Percentiles rank a stretch among this genome's conserved stretches.
Conservation (phyloP, 306 rosid species). For the Benincasa hispida region DNA sequence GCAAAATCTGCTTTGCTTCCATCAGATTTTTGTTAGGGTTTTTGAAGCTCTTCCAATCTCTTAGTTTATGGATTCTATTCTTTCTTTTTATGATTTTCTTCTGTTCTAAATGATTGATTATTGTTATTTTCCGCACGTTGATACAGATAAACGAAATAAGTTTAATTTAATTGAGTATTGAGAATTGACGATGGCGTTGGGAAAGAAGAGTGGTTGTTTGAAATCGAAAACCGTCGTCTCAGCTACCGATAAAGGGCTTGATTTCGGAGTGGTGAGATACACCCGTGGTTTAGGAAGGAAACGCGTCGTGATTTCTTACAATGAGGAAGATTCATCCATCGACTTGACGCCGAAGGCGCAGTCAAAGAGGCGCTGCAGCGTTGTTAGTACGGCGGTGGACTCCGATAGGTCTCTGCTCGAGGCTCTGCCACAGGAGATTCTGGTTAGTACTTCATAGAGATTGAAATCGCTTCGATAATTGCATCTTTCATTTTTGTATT, state of each 20-base stretch:
- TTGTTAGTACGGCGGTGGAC: background rate
- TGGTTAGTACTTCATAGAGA: conserved; percentile 31
- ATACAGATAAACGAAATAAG: background rate
- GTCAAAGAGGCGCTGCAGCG: conserved; percentile 37
- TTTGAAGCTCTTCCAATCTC: background rate
- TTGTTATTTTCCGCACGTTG: background rate
- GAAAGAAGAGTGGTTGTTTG: conserved; percentile 18
- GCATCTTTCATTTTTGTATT: background rate
- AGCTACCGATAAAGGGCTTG: conserved; percentile 9
- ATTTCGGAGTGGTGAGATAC: conserved; percentile 30
- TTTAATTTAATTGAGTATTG: background rate
- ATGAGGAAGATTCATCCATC: conserved; percentile 8
- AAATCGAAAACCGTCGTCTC: conserved; percentile 12
- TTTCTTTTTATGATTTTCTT: background rate
- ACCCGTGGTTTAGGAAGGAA: conserved; percentile 39
- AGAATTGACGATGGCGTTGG: conserved; percentile 29
- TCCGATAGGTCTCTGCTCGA: conserved; percentile 30
- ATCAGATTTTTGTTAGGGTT: conserved; percentile 1
- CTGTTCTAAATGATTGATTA: background rate
- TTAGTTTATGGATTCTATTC: background rate
- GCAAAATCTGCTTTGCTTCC: background rate
- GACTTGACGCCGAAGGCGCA: conserved; percentile 33
- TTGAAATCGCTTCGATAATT: background rate
- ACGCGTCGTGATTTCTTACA: conserved; percentile 31
- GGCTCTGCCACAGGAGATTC: conserved; percentile 53